Percentiles rank a stretch among this genome's conserved stretches.
phyloP scores from a whole-genome alignment of 768 basidiomycete genomes.

The Termitomyces sp. region DNA sequence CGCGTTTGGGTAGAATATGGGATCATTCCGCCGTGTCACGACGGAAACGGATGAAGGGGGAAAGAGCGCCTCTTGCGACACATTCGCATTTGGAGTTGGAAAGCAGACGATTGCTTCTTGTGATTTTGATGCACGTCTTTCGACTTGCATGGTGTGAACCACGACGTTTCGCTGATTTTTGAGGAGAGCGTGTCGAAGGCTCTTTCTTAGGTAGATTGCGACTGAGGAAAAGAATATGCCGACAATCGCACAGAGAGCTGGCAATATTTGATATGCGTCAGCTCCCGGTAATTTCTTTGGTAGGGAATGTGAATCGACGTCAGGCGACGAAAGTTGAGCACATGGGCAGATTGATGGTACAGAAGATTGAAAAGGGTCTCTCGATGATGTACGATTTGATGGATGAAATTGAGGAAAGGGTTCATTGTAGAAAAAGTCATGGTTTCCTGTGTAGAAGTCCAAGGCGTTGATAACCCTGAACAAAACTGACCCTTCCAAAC shows the following conservation, averaged over 20 bases:
- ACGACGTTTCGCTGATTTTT: background rate
- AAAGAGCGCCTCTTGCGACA: background rate
- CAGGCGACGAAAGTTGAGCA: background rate
- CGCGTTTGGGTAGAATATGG: background rate
- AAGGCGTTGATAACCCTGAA: constrained; percentile 1
- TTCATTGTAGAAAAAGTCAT: background rate
- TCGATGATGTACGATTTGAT: background rate
- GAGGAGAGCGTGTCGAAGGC: background rate
- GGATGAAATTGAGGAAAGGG: background rate
- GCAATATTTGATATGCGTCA: background rate
- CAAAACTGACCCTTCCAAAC: background rate
- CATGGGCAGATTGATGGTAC: background rate
- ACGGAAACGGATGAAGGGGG: background rate
- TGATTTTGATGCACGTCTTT: background rate
- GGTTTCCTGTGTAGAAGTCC: constrained; percentile 7
- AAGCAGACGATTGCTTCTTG: background rate
- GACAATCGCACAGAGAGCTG: background rate
- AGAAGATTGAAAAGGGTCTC: background rate
- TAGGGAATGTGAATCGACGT: background rate
- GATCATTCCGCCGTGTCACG: background rate
- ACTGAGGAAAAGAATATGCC: background rate
- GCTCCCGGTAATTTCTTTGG: background rate
- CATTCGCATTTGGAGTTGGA: background rate
- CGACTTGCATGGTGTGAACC: background rate
- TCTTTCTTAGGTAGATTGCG: background rate